Evolutionary conservation across 139 green algal species (phyloP).

Genomic region (Picocystis salinarum): DNA sequence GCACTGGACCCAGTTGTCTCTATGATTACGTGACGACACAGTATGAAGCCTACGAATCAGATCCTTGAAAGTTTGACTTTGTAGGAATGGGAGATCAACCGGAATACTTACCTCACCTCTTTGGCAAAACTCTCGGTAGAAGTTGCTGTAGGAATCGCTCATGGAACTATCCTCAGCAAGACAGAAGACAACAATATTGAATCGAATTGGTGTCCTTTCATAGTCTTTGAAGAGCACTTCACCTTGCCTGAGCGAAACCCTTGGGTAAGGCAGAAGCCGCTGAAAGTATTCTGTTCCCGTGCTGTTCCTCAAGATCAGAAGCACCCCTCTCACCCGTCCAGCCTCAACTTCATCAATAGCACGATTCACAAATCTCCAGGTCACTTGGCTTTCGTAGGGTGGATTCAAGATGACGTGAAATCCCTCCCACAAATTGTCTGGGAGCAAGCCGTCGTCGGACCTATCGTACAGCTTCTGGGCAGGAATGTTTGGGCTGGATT

Average conservation of each 20-base stretch:
- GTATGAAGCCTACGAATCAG: constrained; percentile 4
- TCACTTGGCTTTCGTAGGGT: constrained; percentile 38
- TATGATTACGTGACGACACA: background rate
- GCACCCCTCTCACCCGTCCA: constrained; percentile 33
- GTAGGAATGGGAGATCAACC: constrained; percentile 21
- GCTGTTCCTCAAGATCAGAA: constrained; percentile 50
- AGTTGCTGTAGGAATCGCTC: constrained; percentile 37
- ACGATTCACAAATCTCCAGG: constrained; percentile 71
- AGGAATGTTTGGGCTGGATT: constrained; percentile 58
- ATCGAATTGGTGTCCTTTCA: constrained; percentile 44
- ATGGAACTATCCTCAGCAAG: constrained; percentile 25
- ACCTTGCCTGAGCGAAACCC: constrained; percentile 41
- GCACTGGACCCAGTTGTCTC: constrained; percentile 10
- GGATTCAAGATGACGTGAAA: constrained; percentile 64
- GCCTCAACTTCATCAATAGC: constrained; percentile 76
- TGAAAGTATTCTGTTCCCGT: constrained; percentile 56
- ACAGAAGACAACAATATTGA: constrained; percentile 61
- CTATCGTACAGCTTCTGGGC: constrained; percentile 67
- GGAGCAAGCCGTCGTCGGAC: constrained; percentile 45
- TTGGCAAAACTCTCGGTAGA: constrained; percentile 37
- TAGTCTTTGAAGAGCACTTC: constrained; percentile 59
- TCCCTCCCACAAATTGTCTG: constrained; percentile 48
- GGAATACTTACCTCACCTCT: constrained; percentile 53
- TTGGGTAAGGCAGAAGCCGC: constrained; percentile 53
- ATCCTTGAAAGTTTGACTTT: constrained; percentile 1